phyloP scores from a whole-genome alignment of 2,329 filamentous ascomycete species.

The Colletotrichum lini region DNA sequence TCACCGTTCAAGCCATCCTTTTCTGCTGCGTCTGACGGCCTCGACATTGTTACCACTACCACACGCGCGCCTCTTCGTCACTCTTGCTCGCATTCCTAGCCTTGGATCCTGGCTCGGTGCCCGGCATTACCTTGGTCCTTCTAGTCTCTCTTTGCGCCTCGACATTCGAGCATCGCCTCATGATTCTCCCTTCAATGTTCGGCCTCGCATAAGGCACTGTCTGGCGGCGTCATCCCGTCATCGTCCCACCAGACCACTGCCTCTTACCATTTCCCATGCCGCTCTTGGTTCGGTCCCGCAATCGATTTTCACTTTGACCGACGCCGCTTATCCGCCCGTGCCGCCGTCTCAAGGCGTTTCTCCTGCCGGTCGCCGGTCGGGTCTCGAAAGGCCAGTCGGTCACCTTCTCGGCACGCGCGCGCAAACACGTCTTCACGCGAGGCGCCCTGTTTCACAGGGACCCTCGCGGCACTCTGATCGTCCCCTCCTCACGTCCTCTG shows the following conservation, averaged over 20 bases:
- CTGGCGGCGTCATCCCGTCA: not conserved
- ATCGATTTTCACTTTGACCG: not conserved
- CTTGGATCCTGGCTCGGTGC: not conserved
- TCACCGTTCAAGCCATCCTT: not conserved
- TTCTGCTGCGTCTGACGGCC: not conserved
- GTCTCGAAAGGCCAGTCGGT: slow-evolving; percentile 10
- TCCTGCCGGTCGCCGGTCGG: slow-evolving; percentile 22
- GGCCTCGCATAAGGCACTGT: slow-evolving; percentile 4
- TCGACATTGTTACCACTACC: not conserved
- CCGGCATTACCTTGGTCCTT: not conserved
- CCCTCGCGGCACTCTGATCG: slow-evolving; percentile 15
- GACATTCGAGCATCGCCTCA: not conserved
- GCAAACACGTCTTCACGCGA: slow-evolving; percentile 6
- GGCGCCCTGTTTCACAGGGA: slow-evolving; percentile 19
- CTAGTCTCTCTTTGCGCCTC: slow-evolving; percentile 6
- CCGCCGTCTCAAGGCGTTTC: slow-evolving; percentile 4
- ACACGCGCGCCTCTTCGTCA: not conserved
- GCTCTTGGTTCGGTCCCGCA: not conserved
- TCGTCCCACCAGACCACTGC: not conserved
- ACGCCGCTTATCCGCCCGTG: slow-evolving; percentile 1
- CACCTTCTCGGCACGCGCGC: slow-evolving; percentile 27
- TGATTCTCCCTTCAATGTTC: not conserved
- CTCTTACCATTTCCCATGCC: not conserved
- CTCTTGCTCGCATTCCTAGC: not conserved
- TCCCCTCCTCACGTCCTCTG: not conserved